Conservation (phyloP, 2,329 filamentous ascomycete genomes). For the Fusarium hainanense region DNA sequence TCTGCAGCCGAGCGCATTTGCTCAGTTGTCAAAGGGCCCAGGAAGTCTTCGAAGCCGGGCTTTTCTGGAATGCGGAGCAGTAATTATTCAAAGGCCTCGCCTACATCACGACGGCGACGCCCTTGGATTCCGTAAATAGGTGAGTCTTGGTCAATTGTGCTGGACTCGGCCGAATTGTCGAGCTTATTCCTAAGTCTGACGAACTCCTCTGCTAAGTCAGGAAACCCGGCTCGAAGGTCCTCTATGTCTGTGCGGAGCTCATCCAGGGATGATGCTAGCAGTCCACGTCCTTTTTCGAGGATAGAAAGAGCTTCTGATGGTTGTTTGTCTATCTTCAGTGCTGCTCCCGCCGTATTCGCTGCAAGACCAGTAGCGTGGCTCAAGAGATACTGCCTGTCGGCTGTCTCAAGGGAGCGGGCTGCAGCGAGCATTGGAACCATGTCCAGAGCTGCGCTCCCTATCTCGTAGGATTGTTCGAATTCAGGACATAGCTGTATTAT, state of each 20-base stretch:
- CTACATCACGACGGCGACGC: background rate
- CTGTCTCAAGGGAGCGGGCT: background rate
- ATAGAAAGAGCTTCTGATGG: background rate
- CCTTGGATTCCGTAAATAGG: fast-evolving
- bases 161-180: background rate
- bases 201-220: background rate
- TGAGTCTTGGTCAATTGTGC: fast-evolving
- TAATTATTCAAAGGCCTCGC: background rate
- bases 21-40: background rate
- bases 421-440: background rate
- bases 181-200: background rate
- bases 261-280: background rate
- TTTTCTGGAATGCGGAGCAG: fast-evolving
- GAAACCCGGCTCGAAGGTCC: background rate
- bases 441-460: background rate
- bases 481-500: background rate
- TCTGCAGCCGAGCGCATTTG: background rate
- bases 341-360: background rate
- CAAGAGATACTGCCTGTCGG: background rate
- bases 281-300: background rate
- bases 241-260: background rate
- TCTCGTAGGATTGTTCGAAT: background rate
- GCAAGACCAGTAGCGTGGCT: background rate
- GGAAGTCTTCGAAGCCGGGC: background rate
- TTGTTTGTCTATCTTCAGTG: background rate